A percentile compares a stretch with the other conserved stretches of the same genome.
Conservation (phyloP, 306 rosid genomes). For the Trifolium subterraneum region DNA sequence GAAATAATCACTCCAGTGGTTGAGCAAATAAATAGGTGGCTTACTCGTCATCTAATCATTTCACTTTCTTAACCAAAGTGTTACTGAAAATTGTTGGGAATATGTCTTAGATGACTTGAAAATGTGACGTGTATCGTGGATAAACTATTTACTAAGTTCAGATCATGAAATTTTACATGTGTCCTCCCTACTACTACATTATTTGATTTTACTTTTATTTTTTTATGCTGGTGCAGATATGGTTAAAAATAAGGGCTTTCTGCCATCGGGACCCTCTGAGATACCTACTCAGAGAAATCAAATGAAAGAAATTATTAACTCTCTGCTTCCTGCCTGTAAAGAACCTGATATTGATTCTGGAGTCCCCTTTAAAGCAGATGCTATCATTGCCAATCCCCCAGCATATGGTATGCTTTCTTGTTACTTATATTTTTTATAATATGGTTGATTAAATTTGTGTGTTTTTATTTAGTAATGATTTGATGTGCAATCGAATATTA, state of each 20-base stretch:
- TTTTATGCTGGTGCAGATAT: constrained; percentile 66
- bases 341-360: constrained; percentile 90
- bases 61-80: constrained; percentile 17
- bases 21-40: not conserved
- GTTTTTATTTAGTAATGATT: not conserved
- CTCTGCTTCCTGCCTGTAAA: constrained; percentile 89
- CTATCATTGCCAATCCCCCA: constrained; percentile 98
- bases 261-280: constrained; percentile 99
- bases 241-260: constrained; percentile 99
- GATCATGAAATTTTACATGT: constrained; percentile 30
- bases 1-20: constrained; percentile 12
- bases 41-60: constrained; percentile 13
- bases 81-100: constrained; percentile 8
- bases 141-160: constrained; percentile 30
- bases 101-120: constrained; percentile 10
- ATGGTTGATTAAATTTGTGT: constrained; percentile 20
- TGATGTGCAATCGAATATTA: too few species aligned
- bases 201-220: constrained; percentile 32
- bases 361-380: constrained; percentile 81
- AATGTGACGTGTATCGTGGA: constrained; percentile 18
- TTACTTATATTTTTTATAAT: constrained; percentile 10
- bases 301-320: constrained; percentile 85
- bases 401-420: constrained; percentile 74
- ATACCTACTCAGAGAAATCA: constrained; percentile 91
- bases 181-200: not conserved